Base-by-base conservation (phyloP, 495 filamentous ascomycete genomes). In the Podospora anserina region DNA sequence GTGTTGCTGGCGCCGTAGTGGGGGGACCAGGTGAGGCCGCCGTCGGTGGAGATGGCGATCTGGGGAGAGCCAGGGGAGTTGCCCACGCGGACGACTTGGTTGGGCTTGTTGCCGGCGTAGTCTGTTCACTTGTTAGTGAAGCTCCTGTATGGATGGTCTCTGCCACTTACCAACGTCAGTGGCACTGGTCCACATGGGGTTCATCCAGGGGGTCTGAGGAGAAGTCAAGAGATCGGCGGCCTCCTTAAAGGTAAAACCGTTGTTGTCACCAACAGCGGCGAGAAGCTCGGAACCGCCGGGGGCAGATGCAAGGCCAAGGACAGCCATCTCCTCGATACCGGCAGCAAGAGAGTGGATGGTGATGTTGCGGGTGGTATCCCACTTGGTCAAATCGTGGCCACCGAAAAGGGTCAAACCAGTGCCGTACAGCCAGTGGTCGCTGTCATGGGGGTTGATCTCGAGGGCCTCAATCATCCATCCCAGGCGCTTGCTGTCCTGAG, bases 401-500 rank as follows among this genome's bases (percentile, higher is more conserved):
- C 86, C 87, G 49, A 79, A 88, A 64, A 89, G 74, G 4, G 85
- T 87, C 61, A 84, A 76, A 9, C 86, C 86, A 0, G 86, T 88
- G 34, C 81, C 83, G 61, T 88, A 88, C 18, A 88, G 79, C 79
- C 85, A 87, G 72, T 88, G 86, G 72, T 88, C 80, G 63, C 84
- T 84, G 69, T 89, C 84, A 23, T 82, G 78, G 2, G 87, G 87
- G 67, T 89, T 80, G 63, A 89, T 88, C 16, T 83, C 82, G 20
- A 89, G 77, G 0, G 85, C 79, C 63, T 88, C 86, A 34, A 89
- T 86, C 87, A 88, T 88, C 87, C 87, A 88, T 53, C 87, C 87
- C 26, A 88, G 77, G 39, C 80, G 79, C 73, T 84, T 84, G 19
- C 73, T 81, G 66, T 83, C 82, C 13, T 75, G 71, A 18, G 80